A percentile compares a stretch with the other conserved stretches of the same genome.
Evolutionary conservation across 2,329 filamentous ascomycete genomes (phyloP).

Genomic region (Bertia moriformis): DNA sequence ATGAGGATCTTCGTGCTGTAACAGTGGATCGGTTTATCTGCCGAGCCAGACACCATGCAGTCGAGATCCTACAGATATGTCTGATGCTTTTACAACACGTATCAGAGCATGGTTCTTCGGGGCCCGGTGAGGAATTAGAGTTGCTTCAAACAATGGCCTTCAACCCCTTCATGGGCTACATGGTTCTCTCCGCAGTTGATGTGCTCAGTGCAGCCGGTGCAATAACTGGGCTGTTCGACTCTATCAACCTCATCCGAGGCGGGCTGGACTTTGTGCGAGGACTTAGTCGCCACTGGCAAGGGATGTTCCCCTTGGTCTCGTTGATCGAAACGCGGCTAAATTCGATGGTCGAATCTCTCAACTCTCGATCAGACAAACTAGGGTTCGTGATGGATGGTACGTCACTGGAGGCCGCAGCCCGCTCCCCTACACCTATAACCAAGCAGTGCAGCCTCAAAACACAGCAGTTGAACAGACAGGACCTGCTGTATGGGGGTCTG

Average conservation of each 20-base stretch:
- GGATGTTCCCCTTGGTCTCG: not conserved
- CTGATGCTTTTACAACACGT: not conserved
- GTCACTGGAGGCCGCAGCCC: not conserved
- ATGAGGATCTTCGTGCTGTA: conserved; percentile 12
- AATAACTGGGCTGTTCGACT: conserved; percentile 23
- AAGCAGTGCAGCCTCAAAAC: not conserved
- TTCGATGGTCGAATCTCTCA: conserved; percentile 3
- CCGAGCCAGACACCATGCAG: not conserved
- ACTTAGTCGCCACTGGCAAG: not conserved
- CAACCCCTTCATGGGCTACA: conserved; percentile 33
- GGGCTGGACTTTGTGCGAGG: conserved; percentile 22
- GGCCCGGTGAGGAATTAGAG: no score
- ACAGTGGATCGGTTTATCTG: not conserved
- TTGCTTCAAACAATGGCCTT: conserved; percentile 20
- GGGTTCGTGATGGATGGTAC: not conserved
- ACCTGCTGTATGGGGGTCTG: not conserved
- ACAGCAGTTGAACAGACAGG: not conserved
- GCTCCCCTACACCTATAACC: no score
- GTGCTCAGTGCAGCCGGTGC: conserved; percentile 34
- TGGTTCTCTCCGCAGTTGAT: conserved; percentile 35
- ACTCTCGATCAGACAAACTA: not conserved
- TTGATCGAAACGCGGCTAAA: not conserved
- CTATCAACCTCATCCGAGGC: conserved; percentile 26
- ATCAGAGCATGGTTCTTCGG: not conserved
- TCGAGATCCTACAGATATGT: not conserved